Evolutionary conservation across 148 eudicot genomes (phyloP).

Genomic region (Euryodendron excelsum): DNA sequence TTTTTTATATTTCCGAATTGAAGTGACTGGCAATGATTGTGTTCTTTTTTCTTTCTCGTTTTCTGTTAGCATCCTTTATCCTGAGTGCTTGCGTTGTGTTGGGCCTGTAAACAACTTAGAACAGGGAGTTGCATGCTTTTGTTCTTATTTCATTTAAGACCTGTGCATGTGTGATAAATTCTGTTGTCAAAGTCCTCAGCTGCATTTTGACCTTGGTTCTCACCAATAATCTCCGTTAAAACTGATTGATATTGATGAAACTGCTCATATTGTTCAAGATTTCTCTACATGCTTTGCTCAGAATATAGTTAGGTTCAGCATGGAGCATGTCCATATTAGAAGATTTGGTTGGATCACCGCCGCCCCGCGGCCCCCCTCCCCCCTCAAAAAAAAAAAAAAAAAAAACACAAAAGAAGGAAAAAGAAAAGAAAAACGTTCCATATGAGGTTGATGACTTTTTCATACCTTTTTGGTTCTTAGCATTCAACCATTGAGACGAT

Average conservation of each 20-base stretch:
- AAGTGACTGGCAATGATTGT: not conserved
- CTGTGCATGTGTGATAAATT: too few relatives aligned
- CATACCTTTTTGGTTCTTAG: too few relatives aligned
- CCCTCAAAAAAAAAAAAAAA: too few relatives aligned
- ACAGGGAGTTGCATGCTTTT: not conserved
- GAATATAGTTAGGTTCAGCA: not conserved
- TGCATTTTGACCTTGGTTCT: not conserved
- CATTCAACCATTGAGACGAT: too few relatives aligned
- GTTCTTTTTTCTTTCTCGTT: not conserved
- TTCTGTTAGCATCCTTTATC: not conserved
- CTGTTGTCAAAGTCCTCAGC: not conserved
- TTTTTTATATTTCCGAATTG: not conserved
- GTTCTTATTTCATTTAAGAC: too few relatives aligned
- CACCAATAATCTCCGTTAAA: not conserved
- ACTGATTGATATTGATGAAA: not conserved
- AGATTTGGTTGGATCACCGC: conserved; percentile 1
- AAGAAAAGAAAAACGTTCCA: too few relatives aligned
- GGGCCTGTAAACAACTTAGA: not conserved
- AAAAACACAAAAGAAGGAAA: too few relatives aligned
- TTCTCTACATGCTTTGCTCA: not conserved
- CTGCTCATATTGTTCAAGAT: not conserved
- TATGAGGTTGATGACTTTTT: too few relatives aligned
- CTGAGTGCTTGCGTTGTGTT: not conserved
- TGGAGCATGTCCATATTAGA: not conserved
- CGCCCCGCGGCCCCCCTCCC: too few relatives aligned